A percentile compares a stretch with the other conserved stretches of the same genome.
phyloP scores from a whole-genome alignment of 164 flowering plant genomes.

The Umbilicus rupestris region DNA sequence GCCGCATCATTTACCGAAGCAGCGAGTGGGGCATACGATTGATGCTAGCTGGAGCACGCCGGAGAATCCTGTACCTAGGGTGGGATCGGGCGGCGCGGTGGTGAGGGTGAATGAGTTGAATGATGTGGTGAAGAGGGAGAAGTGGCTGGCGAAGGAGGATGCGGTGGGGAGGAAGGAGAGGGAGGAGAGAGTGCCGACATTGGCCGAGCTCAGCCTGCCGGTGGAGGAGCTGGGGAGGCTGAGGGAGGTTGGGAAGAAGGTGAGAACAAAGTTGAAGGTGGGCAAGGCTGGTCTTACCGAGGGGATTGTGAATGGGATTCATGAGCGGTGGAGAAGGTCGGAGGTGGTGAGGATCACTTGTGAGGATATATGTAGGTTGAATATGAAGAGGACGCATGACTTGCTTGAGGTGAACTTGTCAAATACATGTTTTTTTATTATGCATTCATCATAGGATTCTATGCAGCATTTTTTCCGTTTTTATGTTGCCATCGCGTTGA shows the following conservation, averaged over 20 bases:
- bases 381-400: conserved; percentile 96
- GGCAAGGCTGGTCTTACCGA: conserved; percentile 94
- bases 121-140: conserved; percentile 29
- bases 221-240: conserved; percentile 59
- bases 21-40: conserved; percentile 71
- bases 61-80: conserved; percentile 62
- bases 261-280: conserved; percentile 61
- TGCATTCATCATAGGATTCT: background rate
- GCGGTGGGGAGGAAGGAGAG: conserved; percentile 17
- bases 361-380: conserved; percentile 71
- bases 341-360: conserved; percentile 78
- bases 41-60: conserved; percentile 91
- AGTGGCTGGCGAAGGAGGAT: conserved; percentile 14
- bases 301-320: conserved; percentile 91
- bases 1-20: conserved; percentile 38
- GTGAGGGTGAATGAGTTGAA: conserved; percentile 37
- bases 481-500: background rate
- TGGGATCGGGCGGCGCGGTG: conserved; percentile 57
- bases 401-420: conserved; percentile 58
- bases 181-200: conserved; percentile 35
- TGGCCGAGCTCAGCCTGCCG: conserved; percentile 68
- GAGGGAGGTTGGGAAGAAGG: conserved; percentile 39
- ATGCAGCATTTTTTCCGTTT: background rate
- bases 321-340: conserved; percentile 74
- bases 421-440: background rate